These are phyloP conservation scores for Urostyla sp. DNA, from an alignment of 73 alveolate genomes.

Conservation along the genomic window DNA sequence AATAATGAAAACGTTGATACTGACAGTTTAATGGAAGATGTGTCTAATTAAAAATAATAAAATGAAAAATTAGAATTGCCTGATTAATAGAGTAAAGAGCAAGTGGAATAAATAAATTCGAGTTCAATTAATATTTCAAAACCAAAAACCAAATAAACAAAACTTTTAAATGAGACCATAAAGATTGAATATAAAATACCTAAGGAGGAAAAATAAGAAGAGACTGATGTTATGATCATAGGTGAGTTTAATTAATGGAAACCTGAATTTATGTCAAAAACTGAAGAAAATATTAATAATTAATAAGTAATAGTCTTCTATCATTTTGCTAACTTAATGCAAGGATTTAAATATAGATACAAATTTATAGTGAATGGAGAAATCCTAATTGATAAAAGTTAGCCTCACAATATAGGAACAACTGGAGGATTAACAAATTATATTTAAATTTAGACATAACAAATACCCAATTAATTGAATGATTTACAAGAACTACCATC, in stretches of 20 bases:
- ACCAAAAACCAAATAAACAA: too few relatives aligned
- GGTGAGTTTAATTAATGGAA: slow-evolving; percentile 69
- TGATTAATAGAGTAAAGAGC: too few relatives aligned
- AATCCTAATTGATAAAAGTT: slow-evolving; percentile 21
- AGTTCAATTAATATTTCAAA: too few relatives aligned
- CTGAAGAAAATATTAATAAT: background rate
- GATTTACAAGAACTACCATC: slow-evolving; percentile 57
- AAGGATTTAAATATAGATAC: slow-evolving; percentile 67
- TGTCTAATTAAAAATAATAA: too few relatives aligned
- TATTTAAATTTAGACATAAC: background rate
- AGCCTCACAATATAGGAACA: slow-evolving; percentile 41
- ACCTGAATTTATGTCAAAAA: slow-evolving; percentile 53
- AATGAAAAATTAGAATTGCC: too few relatives aligned
- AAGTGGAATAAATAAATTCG: too few relatives aligned
- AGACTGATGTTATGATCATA: slow-evolving; percentile 44
- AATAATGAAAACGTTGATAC: too few relatives aligned
- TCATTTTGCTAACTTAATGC: too few relatives aligned
- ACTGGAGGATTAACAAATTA: slow-evolving; percentile 55
- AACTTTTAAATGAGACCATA: too few relatives aligned
- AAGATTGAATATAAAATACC: too few relatives aligned
- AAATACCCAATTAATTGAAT: background rate
- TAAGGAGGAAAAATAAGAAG: too few relatives aligned
- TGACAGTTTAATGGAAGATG: too few relatives aligned
- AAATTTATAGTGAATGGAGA: slow-evolving; percentile 62
- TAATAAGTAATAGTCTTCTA: slow-evolving; percentile 31